Evolutionary conservation across 73 alveolate species (phyloP), one percentile per base, ranked within the genome.

Genomic region (Symbiodinium pilosum): DNA sequence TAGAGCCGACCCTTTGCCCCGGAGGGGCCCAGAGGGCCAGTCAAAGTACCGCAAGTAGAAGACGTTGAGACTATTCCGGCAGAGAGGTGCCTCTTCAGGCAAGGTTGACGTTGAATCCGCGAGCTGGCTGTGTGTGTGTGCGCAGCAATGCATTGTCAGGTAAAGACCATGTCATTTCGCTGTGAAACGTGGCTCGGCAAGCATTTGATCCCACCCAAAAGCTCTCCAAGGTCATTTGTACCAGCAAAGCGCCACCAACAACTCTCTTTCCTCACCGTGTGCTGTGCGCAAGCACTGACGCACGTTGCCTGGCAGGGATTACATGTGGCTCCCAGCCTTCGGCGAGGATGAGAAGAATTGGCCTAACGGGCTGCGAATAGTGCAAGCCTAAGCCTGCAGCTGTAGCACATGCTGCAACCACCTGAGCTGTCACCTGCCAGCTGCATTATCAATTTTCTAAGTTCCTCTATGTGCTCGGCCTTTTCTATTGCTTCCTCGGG

Each of bases 321-420:
- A 81, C 52, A 43, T 86, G 51, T 43, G 68, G 77, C 81, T 86
- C 51, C 93, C 93, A 32, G 81, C 69, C 51, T 86, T 86, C 81
- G 93, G 93, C 36, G 93, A 86, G 77, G 81, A 32, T 28, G 93
- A 86, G 47, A 47, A 86, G 83, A 47, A 36, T 20, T 86, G 93
- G 93, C 93, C 93, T 42, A 43, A 51, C 18, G 93, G 83, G 24
- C 81, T 86, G 34, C 77, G 93, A 38, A 51, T 51, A 14, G 44
- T 34, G n/a, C 77, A 21, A 28, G 38, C 77, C 77, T 64, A 12
- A 64, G 16, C 71, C 1, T 54, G 71, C 16, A 30, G n/a, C 71
- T 54, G 26, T 54, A 54, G 71, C 71, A 54, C 71, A 12, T 21
- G 16, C 71, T 21, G 71, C 71, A 54, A 47, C 24, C 64, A 47